Conservation (phyloP, 2,329 filamentous ascomycete species). For the Anthostomella pinea region DNA sequence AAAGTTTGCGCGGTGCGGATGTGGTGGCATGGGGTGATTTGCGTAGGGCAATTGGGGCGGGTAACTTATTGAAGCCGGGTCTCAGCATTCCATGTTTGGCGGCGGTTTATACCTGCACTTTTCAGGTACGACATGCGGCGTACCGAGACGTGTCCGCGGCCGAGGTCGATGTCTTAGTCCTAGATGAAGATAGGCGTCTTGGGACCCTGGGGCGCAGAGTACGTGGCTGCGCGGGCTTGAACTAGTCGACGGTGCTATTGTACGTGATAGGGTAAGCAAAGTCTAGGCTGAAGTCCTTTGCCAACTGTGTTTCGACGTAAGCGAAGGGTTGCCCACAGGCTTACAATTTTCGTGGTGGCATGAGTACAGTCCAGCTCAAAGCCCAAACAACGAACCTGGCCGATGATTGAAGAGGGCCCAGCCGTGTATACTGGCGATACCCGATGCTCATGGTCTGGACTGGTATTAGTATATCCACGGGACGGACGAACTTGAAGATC, state of each 20-base stretch:
- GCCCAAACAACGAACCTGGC: too few relatives aligned
- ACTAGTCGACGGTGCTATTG: conserved; percentile 9
- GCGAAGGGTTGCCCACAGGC: conserved; percentile 60
- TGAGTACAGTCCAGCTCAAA: too few relatives aligned
- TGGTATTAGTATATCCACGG: too few relatives aligned
- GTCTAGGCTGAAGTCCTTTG: conserved; percentile 54
- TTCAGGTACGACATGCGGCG: neutral
- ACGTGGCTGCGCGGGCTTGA: conserved; percentile 11
- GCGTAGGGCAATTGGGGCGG: too few relatives aligned
- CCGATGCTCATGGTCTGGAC: too few relatives aligned
- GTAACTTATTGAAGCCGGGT: neutral
- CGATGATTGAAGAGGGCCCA: too few relatives aligned
- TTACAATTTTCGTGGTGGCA: neutral
- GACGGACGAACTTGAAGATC: too few relatives aligned
- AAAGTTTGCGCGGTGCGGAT: too few relatives aligned
- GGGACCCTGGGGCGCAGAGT: conserved; percentile 10
- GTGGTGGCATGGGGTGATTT: neutral
- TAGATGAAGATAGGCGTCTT: conserved; percentile 27
- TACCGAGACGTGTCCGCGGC: too few relatives aligned
- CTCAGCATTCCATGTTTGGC: neutral
- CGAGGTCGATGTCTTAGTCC: too few relatives aligned
- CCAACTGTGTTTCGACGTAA: conserved; percentile 74
- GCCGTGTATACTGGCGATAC: too few relatives aligned
- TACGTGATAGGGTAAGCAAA: conserved; percentile 27
- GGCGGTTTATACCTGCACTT: neutral